phyloP scores from a whole-genome alignment of 2,329 filamentous ascomycete species.

The Leptoxyphium fumago region DNA sequence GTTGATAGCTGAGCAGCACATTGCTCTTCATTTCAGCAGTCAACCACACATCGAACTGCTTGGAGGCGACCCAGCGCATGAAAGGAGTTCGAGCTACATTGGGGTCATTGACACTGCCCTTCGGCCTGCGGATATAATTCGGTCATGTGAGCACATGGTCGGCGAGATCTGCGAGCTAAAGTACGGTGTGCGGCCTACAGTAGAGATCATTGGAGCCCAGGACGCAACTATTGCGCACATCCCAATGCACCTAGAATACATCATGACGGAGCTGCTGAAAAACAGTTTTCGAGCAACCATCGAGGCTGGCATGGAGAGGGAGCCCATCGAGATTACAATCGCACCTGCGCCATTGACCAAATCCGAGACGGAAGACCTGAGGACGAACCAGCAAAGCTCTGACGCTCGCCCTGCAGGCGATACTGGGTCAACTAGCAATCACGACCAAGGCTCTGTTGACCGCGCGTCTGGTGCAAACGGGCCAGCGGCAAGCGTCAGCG shows the following conservation, averaged over 20 bases:
- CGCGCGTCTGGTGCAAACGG: slow-evolving; percentile 14
- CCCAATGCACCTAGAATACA: slow-evolving; percentile 93
- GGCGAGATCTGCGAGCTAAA: slow-evolving; percentile 94
- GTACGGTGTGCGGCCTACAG: slow-evolving; percentile 72
- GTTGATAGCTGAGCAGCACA: slow-evolving; percentile 90
- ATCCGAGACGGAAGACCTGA: slow-evolving; percentile 17
- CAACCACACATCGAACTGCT: slow-evolving; percentile 53
- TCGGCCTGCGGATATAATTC: slow-evolving; percentile 65
- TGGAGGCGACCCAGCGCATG: slow-evolving; percentile 22
- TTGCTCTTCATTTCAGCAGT: slow-evolving; percentile 66
- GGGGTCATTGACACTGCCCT: slow-evolving; percentile 90
- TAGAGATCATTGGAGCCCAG: slow-evolving; percentile 72
- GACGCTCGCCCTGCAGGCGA: slow-evolving; percentile 5
- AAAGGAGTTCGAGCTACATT: slow-evolving; percentile 50
- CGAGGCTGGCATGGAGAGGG: slow-evolving; percentile 62
- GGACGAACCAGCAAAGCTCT: slow-evolving; percentile 7
- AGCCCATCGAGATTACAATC: slow-evolving; percentile 85
- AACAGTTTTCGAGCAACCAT: slow-evolving; percentile 92
- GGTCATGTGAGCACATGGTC: slow-evolving; percentile 77
- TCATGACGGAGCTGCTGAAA: slow-evolving; percentile 89
- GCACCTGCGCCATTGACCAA: slow-evolving; percentile 46
- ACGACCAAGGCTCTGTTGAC: slow-evolving; percentile 23
- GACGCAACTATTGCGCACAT: slow-evolving; percentile 86
- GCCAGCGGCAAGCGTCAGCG: slow-evolving; percentile 11
- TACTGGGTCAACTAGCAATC: slow-evolving; percentile 15